Percentiles rank a stretch among this genome's conserved stretches.
Evolutionary conservation across 148 eudicot species (phyloP).

Genomic region (Diospyros lotus): DNA sequence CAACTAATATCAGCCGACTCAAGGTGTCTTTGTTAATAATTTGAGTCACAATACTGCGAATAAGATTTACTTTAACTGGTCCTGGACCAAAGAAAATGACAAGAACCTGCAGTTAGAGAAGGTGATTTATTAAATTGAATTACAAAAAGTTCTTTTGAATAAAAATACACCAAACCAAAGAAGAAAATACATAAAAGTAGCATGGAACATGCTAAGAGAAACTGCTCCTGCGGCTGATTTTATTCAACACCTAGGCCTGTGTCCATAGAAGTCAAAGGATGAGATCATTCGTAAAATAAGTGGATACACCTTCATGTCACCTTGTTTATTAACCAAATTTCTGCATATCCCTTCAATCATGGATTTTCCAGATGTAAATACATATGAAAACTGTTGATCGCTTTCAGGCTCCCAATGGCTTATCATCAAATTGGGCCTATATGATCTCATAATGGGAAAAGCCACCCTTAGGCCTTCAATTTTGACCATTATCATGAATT

Average conservation of each 20-base stretch:
- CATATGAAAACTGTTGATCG: too few relatives aligned
- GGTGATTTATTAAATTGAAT: not conserved
- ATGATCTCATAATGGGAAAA: too few relatives aligned
- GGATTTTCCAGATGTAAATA: too few relatives aligned
- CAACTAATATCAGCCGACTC: constrained; percentile 58
- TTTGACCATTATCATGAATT: too few relatives aligned
- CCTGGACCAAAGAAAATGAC: constrained; percentile 62
- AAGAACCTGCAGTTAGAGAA: constrained; percentile 45
- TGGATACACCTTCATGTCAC: too few relatives aligned
- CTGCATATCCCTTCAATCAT: too few relatives aligned
- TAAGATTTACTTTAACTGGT: constrained; percentile 49
- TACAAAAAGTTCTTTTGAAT: not conserved
- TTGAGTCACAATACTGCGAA: constrained; percentile 49
- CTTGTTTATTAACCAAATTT: too few relatives aligned
- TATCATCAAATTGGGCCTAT: too few relatives aligned
- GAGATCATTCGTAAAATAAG: too few relatives aligned
- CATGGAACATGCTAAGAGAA: not conserved
- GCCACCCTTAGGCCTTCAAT: too few relatives aligned
- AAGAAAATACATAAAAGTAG: not conserved
- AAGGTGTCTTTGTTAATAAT: constrained; percentile 60
- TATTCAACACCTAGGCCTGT: not conserved
- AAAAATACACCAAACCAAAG: not conserved
- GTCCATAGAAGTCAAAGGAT: too few relatives aligned
- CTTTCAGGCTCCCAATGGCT: too few relatives aligned
- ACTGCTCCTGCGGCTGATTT: not conserved